Evolutionary conservation across 345 rosid species (phyloP).

Genomic region (Balakata baccata): DNA sequence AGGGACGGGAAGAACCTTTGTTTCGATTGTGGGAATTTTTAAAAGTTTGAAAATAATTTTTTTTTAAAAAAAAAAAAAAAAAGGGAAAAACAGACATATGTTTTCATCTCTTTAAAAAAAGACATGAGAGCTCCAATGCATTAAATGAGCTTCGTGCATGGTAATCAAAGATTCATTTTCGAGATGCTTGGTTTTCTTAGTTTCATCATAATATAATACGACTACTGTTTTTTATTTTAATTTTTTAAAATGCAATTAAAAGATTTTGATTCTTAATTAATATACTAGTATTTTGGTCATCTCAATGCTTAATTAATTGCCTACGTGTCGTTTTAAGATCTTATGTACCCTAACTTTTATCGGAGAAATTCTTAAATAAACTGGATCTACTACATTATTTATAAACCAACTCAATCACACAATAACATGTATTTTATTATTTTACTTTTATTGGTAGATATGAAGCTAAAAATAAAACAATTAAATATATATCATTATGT

Average conservation of each 20-base stretch:
- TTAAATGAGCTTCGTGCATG: conserved; percentile 46
- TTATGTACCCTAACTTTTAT: not conserved
- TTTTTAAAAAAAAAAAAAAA: conserved; percentile 18
- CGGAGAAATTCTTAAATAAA: too few relatives aligned
- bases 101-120: conserved; percentile 22
- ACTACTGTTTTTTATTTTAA: not conserved
- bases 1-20: conserved; percentile 14
- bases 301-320: conserved; percentile 21
- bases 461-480: too few relatives aligned
- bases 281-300: too few relatives aligned
- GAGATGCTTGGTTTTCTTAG: conserved; percentile 38
- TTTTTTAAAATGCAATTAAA: too few relatives aligned
- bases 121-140: conserved; percentile 44
- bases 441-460: too few relatives aligned
- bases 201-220: conserved; percentile 1
- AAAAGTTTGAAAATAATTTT: conserved; percentile 18
- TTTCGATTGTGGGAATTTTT: conserved; percentile 16
- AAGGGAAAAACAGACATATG: conserved; percentile 56
- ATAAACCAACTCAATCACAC: too few relatives aligned
- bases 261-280: not conserved
- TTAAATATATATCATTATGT: too few relatives aligned
- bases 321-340: conserved; percentile 8
- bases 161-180: conserved; percentile 40
- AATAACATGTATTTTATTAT: too few relatives aligned
- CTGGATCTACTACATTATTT: too few relatives aligned